Percentiles rank a stretch among this genome's conserved stretches.
phyloP scores from a whole-genome alignment of 805 yeast genomes.

The Metschnikowia colocasiae region DNA sequence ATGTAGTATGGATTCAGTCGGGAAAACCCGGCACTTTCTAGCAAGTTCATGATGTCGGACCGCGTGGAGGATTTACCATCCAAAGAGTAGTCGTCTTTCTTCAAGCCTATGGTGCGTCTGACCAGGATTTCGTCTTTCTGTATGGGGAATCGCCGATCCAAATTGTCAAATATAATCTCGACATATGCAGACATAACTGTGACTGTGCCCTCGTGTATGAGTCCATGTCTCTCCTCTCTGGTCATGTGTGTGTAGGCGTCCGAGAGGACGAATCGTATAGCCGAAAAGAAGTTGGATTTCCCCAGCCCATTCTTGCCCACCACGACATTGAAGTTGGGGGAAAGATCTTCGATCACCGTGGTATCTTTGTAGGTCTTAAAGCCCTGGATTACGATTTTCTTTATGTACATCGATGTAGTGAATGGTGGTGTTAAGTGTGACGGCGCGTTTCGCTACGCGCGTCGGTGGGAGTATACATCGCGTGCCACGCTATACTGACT shows the following conservation, averaged over 20 bases:
- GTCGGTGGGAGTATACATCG: slow-evolving; percentile 2
- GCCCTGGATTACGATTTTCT: slow-evolving; percentile 75
- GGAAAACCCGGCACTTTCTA: slow-evolving; percentile 92
- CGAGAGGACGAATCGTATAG: slow-evolving; percentile 85
- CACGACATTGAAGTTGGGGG: slow-evolving; percentile 79
- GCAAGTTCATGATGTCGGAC: slow-evolving; percentile 71
- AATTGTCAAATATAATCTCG: slow-evolving; percentile 81
- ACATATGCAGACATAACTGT: slow-evolving; percentile 91
- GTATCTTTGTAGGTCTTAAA: slow-evolving; percentile 89
- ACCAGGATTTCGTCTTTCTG: slow-evolving; percentile 66
- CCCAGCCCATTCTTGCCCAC: slow-evolving; percentile 96
- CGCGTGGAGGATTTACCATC: slow-evolving; percentile 78
- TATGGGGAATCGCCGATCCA: slow-evolving; percentile 70
- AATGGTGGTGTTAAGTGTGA: neutral
- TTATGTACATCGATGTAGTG: slow-evolving; percentile 32
- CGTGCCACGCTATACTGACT: neutral
- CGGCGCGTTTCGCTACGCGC: slow-evolving; percentile 3
- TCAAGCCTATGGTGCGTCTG: slow-evolving; percentile 88
- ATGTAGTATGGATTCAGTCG: slow-evolving; percentile 89
- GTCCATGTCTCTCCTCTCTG: slow-evolving; percentile 79
- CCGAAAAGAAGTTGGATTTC: slow-evolving; percentile 92
- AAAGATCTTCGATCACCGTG: slow-evolving; percentile 69
- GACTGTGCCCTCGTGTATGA: slow-evolving; percentile 87
- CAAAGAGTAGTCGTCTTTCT: slow-evolving; percentile 85
- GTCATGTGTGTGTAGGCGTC: slow-evolving; percentile 85